Percentiles rank a stretch among this genome's conserved stretches.
phyloP scores from a whole-genome alignment of 192 early-diverging fungal genomes.

The Chytriomyces sp. region DNA sequence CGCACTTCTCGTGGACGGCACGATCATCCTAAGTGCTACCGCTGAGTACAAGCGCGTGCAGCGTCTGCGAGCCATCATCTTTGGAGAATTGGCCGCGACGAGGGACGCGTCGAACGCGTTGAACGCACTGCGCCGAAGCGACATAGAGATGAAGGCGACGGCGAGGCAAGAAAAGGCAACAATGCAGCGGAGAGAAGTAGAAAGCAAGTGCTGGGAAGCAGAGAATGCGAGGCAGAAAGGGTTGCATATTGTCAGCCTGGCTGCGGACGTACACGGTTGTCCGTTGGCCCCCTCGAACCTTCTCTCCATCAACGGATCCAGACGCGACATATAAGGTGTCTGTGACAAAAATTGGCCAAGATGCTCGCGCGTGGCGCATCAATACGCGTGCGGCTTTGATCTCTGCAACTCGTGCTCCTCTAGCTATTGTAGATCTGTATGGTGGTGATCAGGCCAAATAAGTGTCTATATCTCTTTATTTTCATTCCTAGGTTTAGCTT shows the following conservation, averaged over 20 bases:
- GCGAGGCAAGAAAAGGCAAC: too few relatives aligned
- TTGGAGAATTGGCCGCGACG: not conserved
- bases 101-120: not conserved
- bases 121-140: not conserved
- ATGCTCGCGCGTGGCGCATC: not conserved
- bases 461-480: too few relatives aligned
- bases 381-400: not conserved
- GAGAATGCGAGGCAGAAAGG: not conserved
- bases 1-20: not conserved
- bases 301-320: not conserved
- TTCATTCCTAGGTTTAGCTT: too few relatives aligned
- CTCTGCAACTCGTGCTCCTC: not conserved
- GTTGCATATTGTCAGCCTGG: not conserved
- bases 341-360: not conserved
- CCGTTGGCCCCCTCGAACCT: not conserved
- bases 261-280: not conserved
- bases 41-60: not conserved
- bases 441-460: too few relatives aligned
- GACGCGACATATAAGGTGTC: not conserved
- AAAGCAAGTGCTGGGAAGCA: not conserved
- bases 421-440: too few relatives aligned
- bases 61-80: not conserved
- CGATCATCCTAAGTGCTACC: not conserved
- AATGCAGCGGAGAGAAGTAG: too few relatives aligned
- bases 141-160: too few relatives aligned